Evolutionary conservation across 1,284 basidiomycete genomes (phyloP), one percentile per base, ranked within the genome.

Genomic region (Porodaedalea pini): DNA sequence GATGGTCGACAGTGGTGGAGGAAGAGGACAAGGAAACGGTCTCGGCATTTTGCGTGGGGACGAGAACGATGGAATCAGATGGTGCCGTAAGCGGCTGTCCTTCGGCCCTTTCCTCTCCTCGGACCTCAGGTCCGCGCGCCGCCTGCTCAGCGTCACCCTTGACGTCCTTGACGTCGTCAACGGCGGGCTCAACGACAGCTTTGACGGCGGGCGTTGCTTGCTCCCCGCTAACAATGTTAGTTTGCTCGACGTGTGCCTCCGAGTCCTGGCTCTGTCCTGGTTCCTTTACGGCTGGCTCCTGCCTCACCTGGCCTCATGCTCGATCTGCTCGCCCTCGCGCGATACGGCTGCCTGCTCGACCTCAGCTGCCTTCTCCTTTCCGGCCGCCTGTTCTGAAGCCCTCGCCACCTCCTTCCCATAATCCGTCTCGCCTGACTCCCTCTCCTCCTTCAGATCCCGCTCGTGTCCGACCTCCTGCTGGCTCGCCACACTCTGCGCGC

Each of bases 31-130:
- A 48, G 13, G 52, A 51, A 23, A 40, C 25, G 13, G 37, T 53
- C 25, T 59, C 57, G 15, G 32, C 32, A 19, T 58, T 44, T 13
- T 31, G 27, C 4, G 51, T 21, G 19, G 45, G 51, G 36, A 49
- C 50, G 37, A 61, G 43, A 5, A 62, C 65, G 13, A 68, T 17
- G 32, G 44, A 58, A 29, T 55, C 54, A 17, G 54, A 17, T 44
- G 25, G 13, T 31, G 10, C 40, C 34, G 50, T 7, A 40, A 29
- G n/a, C 36, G 17, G 29, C n/a, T 19, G 7, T 41, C 6, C 54
- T 25, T 27, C 45, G 21, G 41, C 17, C 10, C 39, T n/a, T 41
- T 13, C 48, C 31, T 39, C 40, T 54, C 31, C 37, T 40, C 40
- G 2, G 40, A 8, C 40, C 23, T 43, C 4, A 3, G 39, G 36